Evolutionary conservation across 768 basidiomycete species (phyloP).

Genomic region (Dentipellis sp.): DNA sequence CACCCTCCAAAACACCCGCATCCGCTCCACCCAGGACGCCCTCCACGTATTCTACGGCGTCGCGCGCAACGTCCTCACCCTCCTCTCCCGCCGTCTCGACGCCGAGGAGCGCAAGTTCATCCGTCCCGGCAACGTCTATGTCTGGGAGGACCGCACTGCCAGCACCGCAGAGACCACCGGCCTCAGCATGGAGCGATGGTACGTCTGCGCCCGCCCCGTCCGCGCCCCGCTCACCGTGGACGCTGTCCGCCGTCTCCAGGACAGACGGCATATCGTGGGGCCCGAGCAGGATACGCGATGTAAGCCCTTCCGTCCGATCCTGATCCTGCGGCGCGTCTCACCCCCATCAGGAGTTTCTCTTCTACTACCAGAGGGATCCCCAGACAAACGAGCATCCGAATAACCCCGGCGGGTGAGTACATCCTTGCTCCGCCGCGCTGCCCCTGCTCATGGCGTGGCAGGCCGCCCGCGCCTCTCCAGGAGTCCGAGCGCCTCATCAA

Average conservation of each 20-base stretch:
- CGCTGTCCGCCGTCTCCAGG: not conserved
- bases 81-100: conserved; percentile 72
- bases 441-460: not conserved
- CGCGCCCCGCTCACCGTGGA: not conserved
- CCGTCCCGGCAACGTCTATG: conserved; percentile 42
- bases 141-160: conserved; percentile 70
- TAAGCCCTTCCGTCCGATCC: conserved; percentile 24
- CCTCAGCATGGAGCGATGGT: conserved; percentile 73
- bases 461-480: conserved; percentile 25
- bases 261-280: conserved; percentile 82
- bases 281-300: conserved; percentile 76
- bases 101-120: conserved; percentile 53
- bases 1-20: conserved; percentile 62
- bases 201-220: not conserved
- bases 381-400: conserved; percentile 16
- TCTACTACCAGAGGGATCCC: conserved; percentile 58
- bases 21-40: conserved; percentile 69
- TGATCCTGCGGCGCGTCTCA: not conserved
- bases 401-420: conserved; percentile 11
- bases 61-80: conserved; percentile 49
- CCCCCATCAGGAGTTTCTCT: conserved; percentile 66
- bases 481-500: conserved; percentile 47
- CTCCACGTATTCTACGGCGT: conserved; percentile 76
- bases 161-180: conserved; percentile 68
- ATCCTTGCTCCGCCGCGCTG: not conserved